A percentile compares a stretch with the other conserved stretches of the same genome.
phyloP scores from a whole-genome alignment of 1,284 basidiomycete species.

The Ustilago vetiveriae region DNA sequence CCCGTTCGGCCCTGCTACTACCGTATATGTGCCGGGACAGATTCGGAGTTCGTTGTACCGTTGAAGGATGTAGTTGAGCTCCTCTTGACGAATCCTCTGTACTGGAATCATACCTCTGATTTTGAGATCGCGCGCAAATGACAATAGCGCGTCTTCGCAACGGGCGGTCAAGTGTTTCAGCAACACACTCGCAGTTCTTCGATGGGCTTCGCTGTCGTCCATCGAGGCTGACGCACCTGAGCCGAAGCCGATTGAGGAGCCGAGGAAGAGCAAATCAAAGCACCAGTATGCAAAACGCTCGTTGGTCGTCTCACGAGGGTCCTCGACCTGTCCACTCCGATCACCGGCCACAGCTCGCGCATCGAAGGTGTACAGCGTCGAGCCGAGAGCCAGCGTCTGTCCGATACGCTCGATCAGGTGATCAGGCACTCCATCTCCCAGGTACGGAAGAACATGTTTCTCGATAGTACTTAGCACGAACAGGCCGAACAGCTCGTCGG shows the following conservation, averaged over 20 bases:
- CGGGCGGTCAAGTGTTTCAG: conserved; percentile 68
- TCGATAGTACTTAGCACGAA: conserved; percentile 71
- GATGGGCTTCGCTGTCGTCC: background rate
- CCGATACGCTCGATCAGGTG: conserved; percentile 77
- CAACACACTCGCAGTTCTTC: conserved; percentile 13
- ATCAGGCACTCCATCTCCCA: conserved; percentile 81
- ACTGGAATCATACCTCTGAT: conserved; percentile 75
- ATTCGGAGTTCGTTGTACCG: conserved; percentile 31
- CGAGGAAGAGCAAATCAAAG: conserved; percentile 84
- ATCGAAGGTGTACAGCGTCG: conserved; percentile 72
- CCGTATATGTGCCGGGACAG: conserved; percentile 9
- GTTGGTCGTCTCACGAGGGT: conserved; percentile 71
- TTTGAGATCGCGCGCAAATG: conserved; percentile 82
- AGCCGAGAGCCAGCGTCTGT: conserved; percentile 79
- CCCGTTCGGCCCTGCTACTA: no score
- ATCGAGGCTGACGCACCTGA: background rate
- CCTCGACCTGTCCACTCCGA: conserved; percentile 43
- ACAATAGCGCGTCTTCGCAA: conserved; percentile 75
- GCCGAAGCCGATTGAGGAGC: conserved; percentile 72
- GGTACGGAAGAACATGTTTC: conserved; percentile 78
- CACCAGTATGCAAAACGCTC: conserved; percentile 94
- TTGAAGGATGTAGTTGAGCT: conserved; percentile 80
- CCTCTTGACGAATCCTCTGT: conserved; percentile 78
- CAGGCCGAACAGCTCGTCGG: conserved; percentile 88
- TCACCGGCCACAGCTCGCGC: conserved; percentile 5